Conservation (phyloP, 2,329 filamentous ascomycete species). For the Emergomyces pasteurianus region DNA sequence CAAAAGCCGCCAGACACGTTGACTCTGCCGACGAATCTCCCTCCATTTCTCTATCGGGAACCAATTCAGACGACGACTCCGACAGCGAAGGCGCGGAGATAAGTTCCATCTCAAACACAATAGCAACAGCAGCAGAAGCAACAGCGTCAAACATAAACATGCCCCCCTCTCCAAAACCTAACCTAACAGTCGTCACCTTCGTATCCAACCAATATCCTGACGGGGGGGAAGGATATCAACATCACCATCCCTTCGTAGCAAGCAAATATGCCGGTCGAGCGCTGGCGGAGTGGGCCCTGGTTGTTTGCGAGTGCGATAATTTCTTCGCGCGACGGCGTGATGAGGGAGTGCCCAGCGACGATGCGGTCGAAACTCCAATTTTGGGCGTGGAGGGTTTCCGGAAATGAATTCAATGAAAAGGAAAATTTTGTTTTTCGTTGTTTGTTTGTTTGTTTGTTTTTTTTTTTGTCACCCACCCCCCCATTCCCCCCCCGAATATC, state of each 20-base stretch:
- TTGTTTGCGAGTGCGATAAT: conserved; percentile 50
- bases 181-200: conserved; percentile 3
- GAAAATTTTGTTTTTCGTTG: conserved; percentile 2
- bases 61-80: conserved; percentile 10
- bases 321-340: conserved; percentile 51
- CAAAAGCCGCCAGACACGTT: conserved; percentile 7
- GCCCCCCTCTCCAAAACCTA: neutral
- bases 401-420: conserved; percentile 16
- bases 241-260: conserved; percentile 22
- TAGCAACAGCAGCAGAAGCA: neutral
- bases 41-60: conserved; percentile 10
- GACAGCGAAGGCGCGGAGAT: conserved; percentile 10
- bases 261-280: conserved; percentile 52
- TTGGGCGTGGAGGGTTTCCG: conserved; percentile 52
- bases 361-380: conserved; percentile 48
- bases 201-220: conserved; percentile 11
- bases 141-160: neutral
- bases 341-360: conserved; percentile 48
- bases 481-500: too few species aligned
- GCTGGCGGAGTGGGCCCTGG: conserved; percentile 51
- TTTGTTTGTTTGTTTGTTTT: conserved; percentile 4
- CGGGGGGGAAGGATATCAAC: conserved; percentile 15
- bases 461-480: neutral
- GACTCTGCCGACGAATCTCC: conserved; percentile 9
- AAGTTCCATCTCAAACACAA: conserved; percentile 2